These are phyloP conservation scores for Vanderwaltozyma yarrowii DNA, from an alignment of 805 yeast genomes.

Conservation along the genomic window DNA sequence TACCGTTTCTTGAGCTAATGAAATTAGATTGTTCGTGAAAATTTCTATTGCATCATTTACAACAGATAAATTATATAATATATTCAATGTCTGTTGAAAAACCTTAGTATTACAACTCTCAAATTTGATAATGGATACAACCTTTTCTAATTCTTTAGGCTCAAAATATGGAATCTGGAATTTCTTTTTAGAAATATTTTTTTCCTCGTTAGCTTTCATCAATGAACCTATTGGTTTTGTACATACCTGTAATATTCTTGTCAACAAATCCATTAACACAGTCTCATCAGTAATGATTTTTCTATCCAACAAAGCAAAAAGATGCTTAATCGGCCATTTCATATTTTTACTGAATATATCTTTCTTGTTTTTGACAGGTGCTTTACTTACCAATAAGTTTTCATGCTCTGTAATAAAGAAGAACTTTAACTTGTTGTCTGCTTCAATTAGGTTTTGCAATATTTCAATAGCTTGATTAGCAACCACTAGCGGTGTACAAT, in stretches of 20 bases:
- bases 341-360: conserved; percentile 27
- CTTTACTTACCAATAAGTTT: conserved; percentile 30
- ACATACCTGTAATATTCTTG: conserved; percentile 65
- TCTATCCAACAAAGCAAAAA: conserved; percentile 53
- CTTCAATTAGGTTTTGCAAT: conserved; percentile 57
- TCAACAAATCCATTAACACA: conserved; percentile 63
- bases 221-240: conserved; percentile 60
- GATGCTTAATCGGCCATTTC: conserved; percentile 63
- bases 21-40: conserved; percentile 59
- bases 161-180: conserved; percentile 54
- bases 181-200: conserved; percentile 20
- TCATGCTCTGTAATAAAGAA: conserved; percentile 77
- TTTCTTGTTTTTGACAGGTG: conserved; percentile 27
- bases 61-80: conserved; percentile 65
- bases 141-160: conserved; percentile 45
- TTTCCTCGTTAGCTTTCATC: conserved; percentile 32
- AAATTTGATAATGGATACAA: conserved; percentile 60
- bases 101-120: conserved; percentile 81
- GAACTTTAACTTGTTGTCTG: conserved; percentile 56
- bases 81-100: conserved; percentile 71
- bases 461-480: conserved; percentile 74
- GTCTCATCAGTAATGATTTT: conserved; percentile 61
- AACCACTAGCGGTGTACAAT: conserved; percentile 56
- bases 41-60: conserved; percentile 51
- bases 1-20: conserved; percentile 52